Conservation (phyloP, 78 protist species). For the Planoprotostelium fungivorum region DNA sequence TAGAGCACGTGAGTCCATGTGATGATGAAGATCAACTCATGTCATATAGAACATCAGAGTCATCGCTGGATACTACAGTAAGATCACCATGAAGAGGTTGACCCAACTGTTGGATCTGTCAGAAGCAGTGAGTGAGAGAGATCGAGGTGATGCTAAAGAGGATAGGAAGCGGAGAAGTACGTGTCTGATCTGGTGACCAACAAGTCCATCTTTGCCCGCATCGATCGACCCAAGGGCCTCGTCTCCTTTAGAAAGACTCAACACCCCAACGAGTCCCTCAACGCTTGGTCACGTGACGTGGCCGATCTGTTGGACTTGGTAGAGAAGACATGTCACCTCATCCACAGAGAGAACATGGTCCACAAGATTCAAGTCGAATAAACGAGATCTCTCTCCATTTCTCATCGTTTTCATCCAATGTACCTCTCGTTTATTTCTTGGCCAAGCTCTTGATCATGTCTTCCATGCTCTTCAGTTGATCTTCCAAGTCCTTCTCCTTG, state of each 20-base stretch:
- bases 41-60: slow-evolving; percentile 55
- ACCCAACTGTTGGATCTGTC: slow-evolving; percentile 54
- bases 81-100: slow-evolving; percentile 54
- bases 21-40: neutral
- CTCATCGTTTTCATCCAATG: too few relatives aligned
- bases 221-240: slow-evolving; percentile 73
- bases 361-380: slow-evolving; percentile 30
- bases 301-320: slow-evolving; percentile 48
- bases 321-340: slow-evolving; percentile 74
- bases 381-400: too few relatives aligned
- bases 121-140: slow-evolving; percentile 32
- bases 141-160: neutral
- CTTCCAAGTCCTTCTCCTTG: neutral
- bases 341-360: slow-evolving; percentile 71
- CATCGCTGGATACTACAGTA: slow-evolving; percentile 65
- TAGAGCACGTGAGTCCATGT: slow-evolving; percentile 57
- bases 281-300: slow-evolving; percentile 67
- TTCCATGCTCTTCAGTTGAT: neutral
- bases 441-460: too few relatives aligned
- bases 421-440: too few relatives aligned
- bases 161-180: slow-evolving; percentile 42
- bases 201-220: slow-evolving; percentile 57
- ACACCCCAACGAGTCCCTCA: slow-evolving; percentile 48
- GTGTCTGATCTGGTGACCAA: slow-evolving; percentile 56
- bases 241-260: slow-evolving; percentile 23